phyloP scores from a whole-genome alignment of 2,329 filamentous ascomycete species.

The Fusarium proliferatum region DNA sequence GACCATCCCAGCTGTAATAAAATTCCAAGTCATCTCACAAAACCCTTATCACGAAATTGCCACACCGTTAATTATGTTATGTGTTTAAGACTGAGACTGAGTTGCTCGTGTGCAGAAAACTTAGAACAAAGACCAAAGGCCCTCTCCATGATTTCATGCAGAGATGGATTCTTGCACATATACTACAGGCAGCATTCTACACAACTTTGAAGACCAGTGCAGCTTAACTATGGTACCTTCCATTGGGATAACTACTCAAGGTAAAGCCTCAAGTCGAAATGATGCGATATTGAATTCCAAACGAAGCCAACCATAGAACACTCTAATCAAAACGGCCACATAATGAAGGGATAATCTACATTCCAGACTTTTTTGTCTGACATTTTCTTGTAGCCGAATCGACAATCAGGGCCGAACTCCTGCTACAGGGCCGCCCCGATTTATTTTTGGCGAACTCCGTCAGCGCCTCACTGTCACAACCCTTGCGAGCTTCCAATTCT shows the following conservation, averaged over 20 bases:
- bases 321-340: slow-evolving; percentile 21
- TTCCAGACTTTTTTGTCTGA: slow-evolving; percentile 32
- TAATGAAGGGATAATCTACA: slow-evolving; percentile 30
- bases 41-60: not conserved
- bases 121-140: not conserved
- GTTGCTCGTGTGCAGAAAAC: not conserved
- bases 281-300: slow-evolving; percentile 22
- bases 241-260: not conserved
- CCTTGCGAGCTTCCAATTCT: slow-evolving; percentile 37
- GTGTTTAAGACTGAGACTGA: not conserved
- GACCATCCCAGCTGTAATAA: not conserved
- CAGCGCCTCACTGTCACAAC: slow-evolving; percentile 36
- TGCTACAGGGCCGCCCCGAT: slow-evolving; percentile 16
- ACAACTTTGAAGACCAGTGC: not conserved
- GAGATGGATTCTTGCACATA: not conserved
- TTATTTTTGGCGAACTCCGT: slow-evolving; percentile 34
- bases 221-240: not conserved
- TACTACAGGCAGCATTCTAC: not conserved
- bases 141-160: not conserved
- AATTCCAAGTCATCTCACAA: not conserved
- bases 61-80: not conserved
- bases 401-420: not conserved
- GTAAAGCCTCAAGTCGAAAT: slow-evolving; percentile 23
- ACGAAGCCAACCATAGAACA: slow-evolving; percentile 11
- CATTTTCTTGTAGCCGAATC: slow-evolving; percentile 16